Base-by-base conservation (phyloP, 257 asterid species). In the Solanum bulbocastanum region DNA sequence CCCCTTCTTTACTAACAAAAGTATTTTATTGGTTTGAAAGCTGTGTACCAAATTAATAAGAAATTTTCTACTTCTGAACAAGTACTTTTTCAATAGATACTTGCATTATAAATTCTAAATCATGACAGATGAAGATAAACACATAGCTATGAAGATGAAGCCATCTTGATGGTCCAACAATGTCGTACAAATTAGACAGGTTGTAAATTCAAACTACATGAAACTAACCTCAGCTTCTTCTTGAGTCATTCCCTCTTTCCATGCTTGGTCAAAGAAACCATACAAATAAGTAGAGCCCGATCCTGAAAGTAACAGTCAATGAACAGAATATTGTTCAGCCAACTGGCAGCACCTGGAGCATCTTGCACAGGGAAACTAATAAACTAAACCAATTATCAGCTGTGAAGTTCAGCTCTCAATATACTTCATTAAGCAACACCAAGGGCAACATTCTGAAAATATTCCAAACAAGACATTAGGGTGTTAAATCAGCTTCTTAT, bases 221-320 rank as follows among this genome's bases (percentile, higher is more conserved):
- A n/a, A 76, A 76, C 58, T 76, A 39, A 39, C 60, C 83, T 95
- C 98, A 88, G 96, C 97, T 90, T 95, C 98, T 68, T 94, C 95
- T 89, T 74, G 94, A 58, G 96, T 93, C 98, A 95, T 95, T 83
- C 97, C 98, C 90, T 91, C 95, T 90, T 88, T 94, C 98, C 98
- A 95, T 35, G 84, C 96, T 91, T 95, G 95, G 89, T 95, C 98
- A 89, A 95, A 93, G 91, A 93, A 94, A 44, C 98, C 98, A 84
- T 95, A 95, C 89, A 95, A 89, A 88, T 95, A 95, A 4, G 93
- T 52, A 8, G 98, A 95, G 33, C 98, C 98, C 40, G 98, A 95
- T 83, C 98, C 98, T 95, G 60, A 40, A 76, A 76, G 90, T 83
- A 69, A 76, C 65, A 86, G 42, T 68, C 32, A 88, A 66, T 52